A percentile compares a stretch with the other conserved stretches of the same genome.
phyloP scores from a whole-genome alignment of 2,329 filamentous ascomycete genomes.

The Apiospora sp. region DNA sequence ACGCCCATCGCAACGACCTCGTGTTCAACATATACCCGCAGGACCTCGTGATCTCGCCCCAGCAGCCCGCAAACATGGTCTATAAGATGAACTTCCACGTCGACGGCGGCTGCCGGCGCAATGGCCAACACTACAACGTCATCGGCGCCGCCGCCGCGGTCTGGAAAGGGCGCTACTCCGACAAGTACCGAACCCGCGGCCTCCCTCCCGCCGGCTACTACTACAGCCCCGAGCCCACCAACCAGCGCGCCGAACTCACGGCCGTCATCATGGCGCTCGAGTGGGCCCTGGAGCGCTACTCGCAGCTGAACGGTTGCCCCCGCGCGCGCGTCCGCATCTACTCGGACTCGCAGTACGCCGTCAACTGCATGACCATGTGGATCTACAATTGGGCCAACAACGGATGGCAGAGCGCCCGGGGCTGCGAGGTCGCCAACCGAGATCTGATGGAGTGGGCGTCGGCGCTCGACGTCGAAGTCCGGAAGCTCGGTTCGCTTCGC shows the following conservation, averaged over 20 bases:
- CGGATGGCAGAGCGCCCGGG: constrained; percentile 42
- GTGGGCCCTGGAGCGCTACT: constrained; percentile 48
- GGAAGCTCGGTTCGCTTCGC: constrained; percentile 38
- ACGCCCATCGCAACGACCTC: not conserved
- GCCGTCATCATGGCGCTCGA: constrained; percentile 56
- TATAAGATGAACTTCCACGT: constrained; percentile 45
- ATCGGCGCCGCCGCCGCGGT: constrained; percentile 43
- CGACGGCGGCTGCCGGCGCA: constrained; percentile 45
- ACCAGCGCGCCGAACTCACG: constrained; percentile 46
- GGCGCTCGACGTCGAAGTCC: constrained; percentile 37
- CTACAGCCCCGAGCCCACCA: constrained; percentile 37
- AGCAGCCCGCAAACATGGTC: constrained; percentile 36
- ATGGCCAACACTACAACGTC: constrained; percentile 35
- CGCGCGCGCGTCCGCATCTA: constrained; percentile 40
- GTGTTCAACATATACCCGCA: not conserved
- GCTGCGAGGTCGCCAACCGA: constrained; percentile 43
- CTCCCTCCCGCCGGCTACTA: constrained; percentile 20
- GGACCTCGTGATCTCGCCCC: not conserved
- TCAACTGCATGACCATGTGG: constrained; percentile 44
- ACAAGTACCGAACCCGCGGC: constrained; percentile 4
- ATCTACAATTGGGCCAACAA: constrained; percentile 43
- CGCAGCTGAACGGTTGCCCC: constrained; percentile 32
- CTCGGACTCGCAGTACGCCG: constrained; percentile 47
- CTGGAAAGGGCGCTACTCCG: constrained; percentile 24
- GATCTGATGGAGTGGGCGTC: constrained; percentile 44